Conservation (phyloP, 495 filamentous ascomycete species). For the Jackrogersella multiformis region DNA sequence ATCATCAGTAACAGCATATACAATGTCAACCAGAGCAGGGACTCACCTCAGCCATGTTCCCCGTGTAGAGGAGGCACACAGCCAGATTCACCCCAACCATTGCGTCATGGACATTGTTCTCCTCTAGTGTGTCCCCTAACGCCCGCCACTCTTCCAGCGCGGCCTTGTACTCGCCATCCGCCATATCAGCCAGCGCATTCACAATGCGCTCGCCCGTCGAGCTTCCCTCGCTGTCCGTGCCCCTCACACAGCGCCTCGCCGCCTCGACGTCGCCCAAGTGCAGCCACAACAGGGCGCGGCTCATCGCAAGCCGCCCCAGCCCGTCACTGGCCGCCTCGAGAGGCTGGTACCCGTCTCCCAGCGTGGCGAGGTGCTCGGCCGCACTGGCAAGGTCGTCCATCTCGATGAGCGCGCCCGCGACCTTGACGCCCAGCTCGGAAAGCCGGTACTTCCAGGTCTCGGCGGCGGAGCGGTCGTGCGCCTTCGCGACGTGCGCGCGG, state of each 20-base stretch:
- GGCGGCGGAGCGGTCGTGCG: slow-evolving; percentile 57
- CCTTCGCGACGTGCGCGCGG: slow-evolving; percentile 59
- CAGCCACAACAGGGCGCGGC: slow-evolving; percentile 73
- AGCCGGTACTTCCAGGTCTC: slow-evolving; percentile 74
- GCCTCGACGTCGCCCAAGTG: slow-evolving; percentile 78
- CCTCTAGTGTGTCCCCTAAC: slow-evolving; percentile 54
- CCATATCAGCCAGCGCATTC: slow-evolving; percentile 74
- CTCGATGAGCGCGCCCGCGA: slow-evolving; percentile 83
- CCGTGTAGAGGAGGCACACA: slow-evolving; percentile 83
- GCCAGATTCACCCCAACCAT: slow-evolving; percentile 82
- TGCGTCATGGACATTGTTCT: slow-evolving; percentile 53
- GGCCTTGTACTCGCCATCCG: slow-evolving; percentile 74
- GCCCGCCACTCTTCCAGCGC: slow-evolving; percentile 71
- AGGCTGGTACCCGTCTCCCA: slow-evolving; percentile 66
- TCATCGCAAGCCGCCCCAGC: slow-evolving; percentile 50
- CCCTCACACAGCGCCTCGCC: slow-evolving; percentile 63
- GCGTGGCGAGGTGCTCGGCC: slow-evolving; percentile 66
- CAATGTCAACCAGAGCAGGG: not conserved
- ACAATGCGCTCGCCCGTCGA: slow-evolving; percentile 55
- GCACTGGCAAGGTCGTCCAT: slow-evolving; percentile 89
- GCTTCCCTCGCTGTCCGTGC: slow-evolving; percentile 24
- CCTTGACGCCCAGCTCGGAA: slow-evolving; percentile 76
- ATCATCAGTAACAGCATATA: slow-evolving; percentile 27
- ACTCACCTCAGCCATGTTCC: slow-evolving; percentile 74
- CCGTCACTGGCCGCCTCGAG: slow-evolving; percentile 49